phyloP scores from a whole-genome alignment of 2,329 filamentous ascomycete genomes.

The Cladosporium halotolerans region DNA sequence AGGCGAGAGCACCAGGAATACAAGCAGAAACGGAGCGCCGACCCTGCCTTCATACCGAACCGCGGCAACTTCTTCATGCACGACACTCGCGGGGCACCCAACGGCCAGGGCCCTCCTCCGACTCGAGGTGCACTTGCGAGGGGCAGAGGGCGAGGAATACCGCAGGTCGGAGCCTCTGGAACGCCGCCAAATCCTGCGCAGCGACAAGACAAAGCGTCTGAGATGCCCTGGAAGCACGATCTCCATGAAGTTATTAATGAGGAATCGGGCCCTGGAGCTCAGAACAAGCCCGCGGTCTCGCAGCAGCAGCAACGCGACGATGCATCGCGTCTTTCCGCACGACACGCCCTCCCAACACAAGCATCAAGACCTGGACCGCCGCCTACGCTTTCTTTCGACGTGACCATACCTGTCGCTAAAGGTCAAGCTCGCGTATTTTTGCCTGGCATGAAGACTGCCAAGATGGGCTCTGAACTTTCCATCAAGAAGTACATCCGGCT shows the following conservation, averaged over 20 bases:
- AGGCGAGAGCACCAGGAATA: conserved; percentile 88
- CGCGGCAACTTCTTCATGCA: conserved; percentile 96
- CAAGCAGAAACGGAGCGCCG: conserved; percentile 76
- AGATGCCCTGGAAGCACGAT: conserved; percentile 84
- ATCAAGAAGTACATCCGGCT: conserved; percentile 90
- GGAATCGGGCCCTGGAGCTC: conserved; percentile 18
- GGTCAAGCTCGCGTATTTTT: conserved; percentile 58
- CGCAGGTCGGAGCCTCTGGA: conserved; percentile 46
- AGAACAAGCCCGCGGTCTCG: conserved; percentile 13
- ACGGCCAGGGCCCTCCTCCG: conserved; percentile 18
- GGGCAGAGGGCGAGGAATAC: conserved; percentile 58
- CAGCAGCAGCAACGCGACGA: conserved; percentile 19
- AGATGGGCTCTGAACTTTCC: conserved; percentile 67
- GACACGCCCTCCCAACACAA: conserved; percentile 1
- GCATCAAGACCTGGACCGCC: background rate
- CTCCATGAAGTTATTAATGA: conserved; percentile 65
- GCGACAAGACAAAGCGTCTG: conserved; percentile 48
- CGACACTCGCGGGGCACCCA: conserved; percentile 58
- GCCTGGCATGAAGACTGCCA: conserved; percentile 60
- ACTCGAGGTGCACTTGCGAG: conserved; percentile 33
- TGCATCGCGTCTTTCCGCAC: conserved; percentile 23
- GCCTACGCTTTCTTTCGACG: conserved; percentile 5
- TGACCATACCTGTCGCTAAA: background rate
- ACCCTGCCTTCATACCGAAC: conserved; percentile 90
- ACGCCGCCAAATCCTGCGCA: conserved; percentile 41